Evolutionary conservation across 2,329 filamentous ascomycete genomes (phyloP).

Genomic region (Trichoderma citrinoviride): DNA sequence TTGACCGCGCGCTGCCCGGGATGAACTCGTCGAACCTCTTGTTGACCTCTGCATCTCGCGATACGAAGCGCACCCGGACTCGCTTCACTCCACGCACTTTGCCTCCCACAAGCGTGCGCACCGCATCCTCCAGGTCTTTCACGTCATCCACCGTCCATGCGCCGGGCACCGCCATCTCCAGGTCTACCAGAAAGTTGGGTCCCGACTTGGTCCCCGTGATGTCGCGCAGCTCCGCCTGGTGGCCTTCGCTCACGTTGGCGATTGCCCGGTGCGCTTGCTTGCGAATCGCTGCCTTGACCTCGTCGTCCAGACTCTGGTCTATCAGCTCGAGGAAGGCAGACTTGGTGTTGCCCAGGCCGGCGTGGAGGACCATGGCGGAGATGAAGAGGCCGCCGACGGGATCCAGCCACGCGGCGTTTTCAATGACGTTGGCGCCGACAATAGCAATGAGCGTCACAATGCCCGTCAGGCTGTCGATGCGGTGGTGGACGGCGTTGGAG

Average conservation of each 20-base stretch:
- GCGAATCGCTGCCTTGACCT: constrained; percentile 70
- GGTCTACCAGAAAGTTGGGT: constrained; percentile 90
- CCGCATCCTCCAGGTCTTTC: constrained; percentile 65
- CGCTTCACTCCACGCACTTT: constrained; percentile 82
- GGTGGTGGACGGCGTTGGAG: constrained; percentile 94
- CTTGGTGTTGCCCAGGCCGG: constrained; percentile 81
- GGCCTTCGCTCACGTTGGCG: constrained; percentile 49
- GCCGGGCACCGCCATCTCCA: constrained; percentile 78
- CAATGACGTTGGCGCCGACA: constrained; percentile 80
- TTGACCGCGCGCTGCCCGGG: constrained; percentile 60
- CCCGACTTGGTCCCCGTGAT: constrained; percentile 92
- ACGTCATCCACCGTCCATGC: constrained; percentile 73
- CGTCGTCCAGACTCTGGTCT: constrained; percentile 84
- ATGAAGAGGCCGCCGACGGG: constrained; percentile 91
- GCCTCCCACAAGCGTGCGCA: constrained; percentile 69
- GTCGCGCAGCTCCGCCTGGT: constrained; percentile 67
- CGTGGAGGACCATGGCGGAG: constrained; percentile 87
- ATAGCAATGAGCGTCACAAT: constrained; percentile 90
- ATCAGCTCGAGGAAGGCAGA: constrained; percentile 82
- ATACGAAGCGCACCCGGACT: constrained; percentile 79
- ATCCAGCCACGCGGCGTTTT: constrained; percentile 87
- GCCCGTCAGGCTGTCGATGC: constrained; percentile 91
- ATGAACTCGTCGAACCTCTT: constrained; percentile 78
- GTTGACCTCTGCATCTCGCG: constrained; percentile 57
- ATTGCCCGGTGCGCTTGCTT: constrained; percentile 63